Evolutionary conservation across 257 asterid species (phyloP), one percentile per base, ranked within the genome.

Genomic region (Nicotiana benthamiana): DNA sequence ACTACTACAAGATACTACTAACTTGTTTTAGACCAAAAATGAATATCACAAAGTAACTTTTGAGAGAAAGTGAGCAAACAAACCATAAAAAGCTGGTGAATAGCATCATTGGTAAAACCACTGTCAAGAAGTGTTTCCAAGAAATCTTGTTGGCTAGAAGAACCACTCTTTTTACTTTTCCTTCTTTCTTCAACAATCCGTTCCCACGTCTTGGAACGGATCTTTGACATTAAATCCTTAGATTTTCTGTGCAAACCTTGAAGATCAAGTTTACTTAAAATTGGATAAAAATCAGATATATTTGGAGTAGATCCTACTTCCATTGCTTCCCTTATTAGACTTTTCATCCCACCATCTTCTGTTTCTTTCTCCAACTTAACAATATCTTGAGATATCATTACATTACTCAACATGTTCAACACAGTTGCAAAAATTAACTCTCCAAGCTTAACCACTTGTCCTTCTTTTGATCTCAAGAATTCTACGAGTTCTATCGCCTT

Each of bases 241-340:
- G 80, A 46, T 60, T 79, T 87, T 80, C 54, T 86, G 1, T 64
- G 59, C n/a, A 87, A 6, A 61, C 93, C 93, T 70, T 89, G 93
- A 76, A 78, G 81, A 85, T 91, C 95, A 0, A 88, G 65, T 32
- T 40, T 81, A 20, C 81, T 4, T 0, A 88, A 40, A 79, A 82
- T 6, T 0, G 93, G 92, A 65, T 75, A 89, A 32, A 88, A 85
- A n/a, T 89, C 90, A 5, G 90, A 56, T 27, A 89, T 22, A 48
- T 89, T 87, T 7, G 87, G 86, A 13, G 82, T 57, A 48, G 83
- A 26, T 4, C 20, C 13, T 0, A 61, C 79, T 65, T 80, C 87
- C 22, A 82, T 60, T 0, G 82, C 2, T 70, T 46, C 79, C 24
- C 89, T 86, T 16, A 87, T 2, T 3, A 83, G 30, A 59, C 65